Conservation (phyloP, 75 land plant species). For the Pseudotsuga menziesii region DNA sequence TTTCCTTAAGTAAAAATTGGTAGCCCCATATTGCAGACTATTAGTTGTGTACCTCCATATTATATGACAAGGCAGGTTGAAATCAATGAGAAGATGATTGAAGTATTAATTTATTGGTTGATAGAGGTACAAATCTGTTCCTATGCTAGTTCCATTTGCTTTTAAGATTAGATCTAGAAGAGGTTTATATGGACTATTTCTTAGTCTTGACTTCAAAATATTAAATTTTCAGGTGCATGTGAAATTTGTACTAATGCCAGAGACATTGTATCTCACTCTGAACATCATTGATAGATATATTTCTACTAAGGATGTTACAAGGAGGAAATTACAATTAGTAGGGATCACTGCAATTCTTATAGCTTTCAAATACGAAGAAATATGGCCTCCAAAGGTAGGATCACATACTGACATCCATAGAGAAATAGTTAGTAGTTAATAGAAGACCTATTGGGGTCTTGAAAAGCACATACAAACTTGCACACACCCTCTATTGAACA, state of each 20-base stretch:
- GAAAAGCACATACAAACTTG: no score
- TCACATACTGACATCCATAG: background rate
- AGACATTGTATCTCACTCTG: conserved; percentile 71
- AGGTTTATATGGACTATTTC: background rate
- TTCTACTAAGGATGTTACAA: conserved; percentile 32
- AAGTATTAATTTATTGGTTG: conserved; percentile 83
- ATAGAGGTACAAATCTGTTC: conserved; percentile 40
- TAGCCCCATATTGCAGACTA: conserved; percentile 19
- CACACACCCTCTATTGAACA: no score
- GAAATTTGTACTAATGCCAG: conserved; percentile 83
- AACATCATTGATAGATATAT: conserved; percentile 76
- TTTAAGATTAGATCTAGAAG: background rate
- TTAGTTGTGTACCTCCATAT: conserved; percentile 43
- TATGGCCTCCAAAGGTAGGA: conserved; percentile 75
- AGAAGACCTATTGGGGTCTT: no score
- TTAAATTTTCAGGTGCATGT: conserved; percentile 41
- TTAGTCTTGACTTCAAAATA: background rate
- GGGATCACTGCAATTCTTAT: conserved; percentile 83
- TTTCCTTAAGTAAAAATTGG: background rate
- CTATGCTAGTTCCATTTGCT: background rate
- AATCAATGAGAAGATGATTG: conserved; percentile 85
- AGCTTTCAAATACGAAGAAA: conserved; percentile 90
- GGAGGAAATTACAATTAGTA: conserved; percentile 67
- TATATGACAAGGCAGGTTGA: conserved; percentile 76
- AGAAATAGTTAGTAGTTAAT: no score